These are phyloP conservation scores for Cryptococcus depauperatus DNA, from an alignment of 1,284 basidiomycete species.

Conservation along the genomic window DNA sequence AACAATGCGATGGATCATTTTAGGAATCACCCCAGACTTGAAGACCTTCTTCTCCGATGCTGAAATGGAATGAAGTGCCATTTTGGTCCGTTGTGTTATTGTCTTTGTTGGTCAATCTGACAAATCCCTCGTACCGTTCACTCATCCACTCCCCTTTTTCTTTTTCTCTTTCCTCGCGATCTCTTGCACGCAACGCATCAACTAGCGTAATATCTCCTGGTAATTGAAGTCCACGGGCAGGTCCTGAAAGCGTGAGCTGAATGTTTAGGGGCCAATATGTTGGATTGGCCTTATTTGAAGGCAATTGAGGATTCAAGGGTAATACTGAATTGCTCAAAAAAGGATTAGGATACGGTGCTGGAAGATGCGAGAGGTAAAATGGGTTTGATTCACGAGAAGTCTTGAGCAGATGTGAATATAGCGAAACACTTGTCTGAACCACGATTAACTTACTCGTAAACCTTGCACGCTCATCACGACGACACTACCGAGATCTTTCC, in stretches of 20 bases:
- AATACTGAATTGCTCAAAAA: constrained; percentile 17
- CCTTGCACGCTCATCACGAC: constrained; percentile 36
- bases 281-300: neutral
- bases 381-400: constrained; percentile 10
- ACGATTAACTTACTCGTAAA: constrained; percentile 29
- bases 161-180: neutral
- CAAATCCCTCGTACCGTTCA: constrained; percentile 19
- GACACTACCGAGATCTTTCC: constrained; percentile 32
- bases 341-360: constrained; percentile 34
- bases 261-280: constrained; percentile 30
- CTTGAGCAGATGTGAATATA: neutral
- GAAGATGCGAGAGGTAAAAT: constrained; percentile 36
- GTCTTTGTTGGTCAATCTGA: constrained; percentile 20
- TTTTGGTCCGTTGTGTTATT: constrained; percentile 12
- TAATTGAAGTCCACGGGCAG: constrained; percentile 21
- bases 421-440: neutral
- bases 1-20: neutral
- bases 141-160: constrained; percentile 3
- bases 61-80: constrained; percentile 25
- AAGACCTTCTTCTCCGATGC: constrained; percentile 25
- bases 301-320: neutral
- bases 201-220: constrained; percentile 32
- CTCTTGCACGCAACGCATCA: constrained; percentile 24
- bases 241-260: constrained; percentile 31
- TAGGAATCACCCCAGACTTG: constrained; percentile 15